Conservation (phyloP, 169 alveolate species). For the Cryptosporidium sp. region DNA sequence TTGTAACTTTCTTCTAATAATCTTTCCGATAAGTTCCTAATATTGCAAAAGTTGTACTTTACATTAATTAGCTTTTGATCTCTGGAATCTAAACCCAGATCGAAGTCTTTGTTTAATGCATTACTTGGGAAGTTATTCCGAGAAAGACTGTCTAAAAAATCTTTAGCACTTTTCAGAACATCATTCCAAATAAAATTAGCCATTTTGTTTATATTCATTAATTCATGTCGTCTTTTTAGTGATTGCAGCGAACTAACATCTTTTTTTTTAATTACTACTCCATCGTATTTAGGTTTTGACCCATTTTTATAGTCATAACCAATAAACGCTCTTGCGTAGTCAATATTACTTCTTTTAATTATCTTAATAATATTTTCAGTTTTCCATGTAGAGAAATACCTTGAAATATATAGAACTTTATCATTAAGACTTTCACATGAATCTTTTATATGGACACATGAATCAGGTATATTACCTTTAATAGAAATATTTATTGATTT, state of each 20-base stretch:
- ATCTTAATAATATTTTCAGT: conserved; percentile 20
- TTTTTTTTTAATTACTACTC: conserved; percentile 26
- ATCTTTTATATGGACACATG: conserved; percentile 59
- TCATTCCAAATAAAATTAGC: conserved; percentile 62
- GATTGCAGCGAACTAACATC: background rate
- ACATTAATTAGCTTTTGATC: background rate
- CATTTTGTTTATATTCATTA: conserved; percentile 34
- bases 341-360: conserved; percentile 15
- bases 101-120: background rate
- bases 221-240: conserved; percentile 12
- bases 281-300: conserved; percentile 57
- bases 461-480: conserved; percentile 39
- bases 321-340: conserved; percentile 49
- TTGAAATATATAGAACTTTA: background rate
- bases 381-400: conserved; percentile 34
- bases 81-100: background rate
- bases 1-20: conserved; percentile 35
- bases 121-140: background rate
- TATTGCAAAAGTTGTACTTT: background rate
- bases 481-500: conserved; percentile 9
- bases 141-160: background rate
- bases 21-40: conserved; percentile 34
- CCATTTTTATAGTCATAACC: conserved; percentile 30
- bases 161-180: background rate
- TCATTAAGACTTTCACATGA: background rate